Percentiles rank a stretch among this genome's conserved stretches.
Evolutionary conservation across 2,329 filamentous ascomycete genomes (phyloP).

Genomic region (Neopestalotiopsis sp.): DNA sequence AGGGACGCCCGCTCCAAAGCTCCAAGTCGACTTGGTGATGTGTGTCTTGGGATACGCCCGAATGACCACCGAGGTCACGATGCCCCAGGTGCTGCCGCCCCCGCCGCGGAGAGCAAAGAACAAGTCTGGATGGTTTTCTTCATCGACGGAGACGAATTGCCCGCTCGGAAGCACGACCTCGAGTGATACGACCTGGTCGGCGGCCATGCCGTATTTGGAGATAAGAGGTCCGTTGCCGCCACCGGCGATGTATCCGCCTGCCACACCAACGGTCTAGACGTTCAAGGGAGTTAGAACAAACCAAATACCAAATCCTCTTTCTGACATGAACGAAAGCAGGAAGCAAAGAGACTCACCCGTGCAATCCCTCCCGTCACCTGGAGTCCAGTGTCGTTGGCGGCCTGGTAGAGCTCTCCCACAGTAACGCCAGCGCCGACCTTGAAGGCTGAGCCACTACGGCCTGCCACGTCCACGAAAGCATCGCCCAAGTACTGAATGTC

Average conservation of each 20-base stretch:
- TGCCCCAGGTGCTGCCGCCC: slow-evolving; percentile 47
- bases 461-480: slow-evolving; percentile 27
- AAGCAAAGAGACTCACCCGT: slow-evolving; percentile 31
- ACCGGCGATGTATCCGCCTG: slow-evolving; percentile 47
- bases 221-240: slow-evolving; percentile 58
- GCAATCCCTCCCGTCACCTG: slow-evolving; percentile 55
- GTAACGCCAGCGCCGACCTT: slow-evolving; percentile 60
- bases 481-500: slow-evolving; percentile 29
- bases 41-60: slow-evolving; percentile 39
- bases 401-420: slow-evolving; percentile 55
- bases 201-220: slow-evolving; percentile 49
- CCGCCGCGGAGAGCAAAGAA: slow-evolving; percentile 56
- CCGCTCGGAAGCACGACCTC: slow-evolving; percentile 53
- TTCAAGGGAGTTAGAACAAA: background rate
- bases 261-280: slow-evolving; percentile 48
- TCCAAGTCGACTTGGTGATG: slow-evolving; percentile 37
- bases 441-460: slow-evolving; percentile 48
- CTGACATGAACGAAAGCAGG: background rate
- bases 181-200: slow-evolving; percentile 53
- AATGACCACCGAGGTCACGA: slow-evolving; percentile 44
- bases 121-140: slow-evolving; percentile 48
- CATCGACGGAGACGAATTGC: slow-evolving; percentile 43
- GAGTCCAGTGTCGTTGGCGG: slow-evolving; percentile 48
- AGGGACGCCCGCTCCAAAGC: slow-evolving; percentile 29
- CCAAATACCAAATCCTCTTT: background rate